Conservation (phyloP, 140 eudicot genomes). For the Bidens hawaiensis region DNA sequence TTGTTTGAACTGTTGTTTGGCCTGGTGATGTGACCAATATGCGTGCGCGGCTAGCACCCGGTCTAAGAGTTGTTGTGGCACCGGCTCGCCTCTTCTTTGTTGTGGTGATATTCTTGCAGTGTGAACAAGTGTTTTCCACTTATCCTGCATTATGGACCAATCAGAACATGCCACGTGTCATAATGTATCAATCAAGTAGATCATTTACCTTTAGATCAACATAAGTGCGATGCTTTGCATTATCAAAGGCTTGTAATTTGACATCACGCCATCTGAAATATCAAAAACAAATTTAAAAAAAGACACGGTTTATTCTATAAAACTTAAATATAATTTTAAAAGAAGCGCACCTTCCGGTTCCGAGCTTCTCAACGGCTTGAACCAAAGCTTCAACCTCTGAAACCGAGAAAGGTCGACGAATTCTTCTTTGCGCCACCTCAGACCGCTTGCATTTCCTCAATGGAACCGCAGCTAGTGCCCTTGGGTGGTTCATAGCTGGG, state of each 20-base stretch:
- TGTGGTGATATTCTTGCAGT: slow-evolving; percentile 98
- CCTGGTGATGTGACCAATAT: slow-evolving; percentile 91
- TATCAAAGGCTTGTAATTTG: slow-evolving; percentile 84
- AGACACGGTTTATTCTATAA: neutral
- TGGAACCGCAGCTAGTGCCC: slow-evolving; percentile 61
- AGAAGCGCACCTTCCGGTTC: slow-evolving; percentile 83
- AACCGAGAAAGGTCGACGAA: slow-evolving; percentile 95
- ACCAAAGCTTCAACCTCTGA: slow-evolving; percentile 96
- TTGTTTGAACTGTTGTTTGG: slow-evolving; percentile 75
- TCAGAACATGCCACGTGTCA: neutral
- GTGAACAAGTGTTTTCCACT: slow-evolving; percentile 98
- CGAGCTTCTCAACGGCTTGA: slow-evolving; percentile 97
- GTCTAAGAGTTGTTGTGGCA: slow-evolving; percentile 93
- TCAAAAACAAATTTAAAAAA: neutral
- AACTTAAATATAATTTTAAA: too few species aligned
- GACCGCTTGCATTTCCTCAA: slow-evolving; percentile 65
- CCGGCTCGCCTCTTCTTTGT: slow-evolving; percentile 99
- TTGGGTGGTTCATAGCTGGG: slow-evolving; percentile 46
- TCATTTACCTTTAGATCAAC: slow-evolving; percentile 89
- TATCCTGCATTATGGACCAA: slow-evolving; percentile 49
- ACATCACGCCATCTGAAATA: slow-evolving; percentile 95
- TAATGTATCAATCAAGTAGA: neutral
- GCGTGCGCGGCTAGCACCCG: slow-evolving; percentile 90
- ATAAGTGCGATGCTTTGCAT: slow-evolving; percentile 92
- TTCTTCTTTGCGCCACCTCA: slow-evolving; percentile 83